Evolutionary conservation across 352 stramenopile species (phyloP).

Genomic region (Pilasporangium apinafurcum): DNA sequence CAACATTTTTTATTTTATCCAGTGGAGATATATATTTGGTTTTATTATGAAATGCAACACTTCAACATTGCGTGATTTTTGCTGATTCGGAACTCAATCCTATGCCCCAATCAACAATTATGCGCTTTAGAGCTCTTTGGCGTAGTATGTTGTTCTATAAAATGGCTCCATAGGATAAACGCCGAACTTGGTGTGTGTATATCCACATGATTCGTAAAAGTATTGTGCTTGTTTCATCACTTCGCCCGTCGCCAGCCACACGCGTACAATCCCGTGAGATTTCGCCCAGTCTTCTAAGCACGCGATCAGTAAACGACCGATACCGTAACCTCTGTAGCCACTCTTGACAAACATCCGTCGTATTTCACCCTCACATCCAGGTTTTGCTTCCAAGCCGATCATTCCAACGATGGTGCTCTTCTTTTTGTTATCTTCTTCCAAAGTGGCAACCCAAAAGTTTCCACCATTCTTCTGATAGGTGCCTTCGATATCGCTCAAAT

Average conservation of each 20-base stretch:
- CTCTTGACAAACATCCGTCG: constrained; percentile 18
- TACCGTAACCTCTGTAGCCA: constrained; percentile 12
- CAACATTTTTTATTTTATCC: too few species aligned
- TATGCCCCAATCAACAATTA: background rate
- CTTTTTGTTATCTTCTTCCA: background rate
- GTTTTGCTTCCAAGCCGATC: constrained; percentile 14
- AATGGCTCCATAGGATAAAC: background rate
- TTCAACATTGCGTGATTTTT: too few species aligned
- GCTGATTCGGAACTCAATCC: background rate
- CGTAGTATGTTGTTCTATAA: background rate
- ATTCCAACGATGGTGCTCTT: constrained; percentile 7
- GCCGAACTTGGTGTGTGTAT: background rate
- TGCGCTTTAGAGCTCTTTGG: background rate
- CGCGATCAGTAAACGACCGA: constrained; percentile 12
- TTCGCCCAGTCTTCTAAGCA: constrained; percentile 12
- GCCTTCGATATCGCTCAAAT: constrained; percentile 23
- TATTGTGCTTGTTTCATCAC: constrained; percentile 5
- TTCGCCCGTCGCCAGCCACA: constrained; percentile 10
- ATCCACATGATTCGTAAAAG: constrained; percentile 8
- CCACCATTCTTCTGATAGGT: constrained; percentile 26
- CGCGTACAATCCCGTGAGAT: constrained; percentile 1
- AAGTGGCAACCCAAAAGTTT: constrained; percentile 34
- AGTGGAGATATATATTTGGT: too few species aligned
- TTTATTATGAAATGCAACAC: too few species aligned
- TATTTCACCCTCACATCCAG: constrained; percentile 12